Conservation (phyloP, 2,329 filamentous ascomycete species). For the Sclerotinia subarctica region DNA sequence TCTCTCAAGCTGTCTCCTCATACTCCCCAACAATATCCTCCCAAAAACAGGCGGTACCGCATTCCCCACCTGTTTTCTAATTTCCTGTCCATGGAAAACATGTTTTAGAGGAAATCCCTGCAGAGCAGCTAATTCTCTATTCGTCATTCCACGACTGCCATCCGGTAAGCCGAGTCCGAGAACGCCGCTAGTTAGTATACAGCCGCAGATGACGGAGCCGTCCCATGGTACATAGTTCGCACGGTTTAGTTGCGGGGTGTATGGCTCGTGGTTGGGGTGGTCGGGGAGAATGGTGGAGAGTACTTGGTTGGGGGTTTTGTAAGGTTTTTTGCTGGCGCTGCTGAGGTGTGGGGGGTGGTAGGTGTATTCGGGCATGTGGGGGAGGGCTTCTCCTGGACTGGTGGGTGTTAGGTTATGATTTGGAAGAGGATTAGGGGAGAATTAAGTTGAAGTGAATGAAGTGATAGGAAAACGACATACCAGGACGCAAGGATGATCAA, state of each 20-base stretch:
- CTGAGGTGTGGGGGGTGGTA: constrained; percentile 46
- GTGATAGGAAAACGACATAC: constrained; percentile 21
- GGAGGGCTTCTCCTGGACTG: constrained; percentile 67
- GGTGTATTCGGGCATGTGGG: constrained; percentile 59
- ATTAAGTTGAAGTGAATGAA: too few species aligned
- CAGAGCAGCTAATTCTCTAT: constrained; percentile 63
- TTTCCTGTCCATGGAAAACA: constrained; percentile 46
- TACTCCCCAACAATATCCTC: constrained; percentile 33
- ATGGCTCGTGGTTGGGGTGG: constrained; percentile 43
- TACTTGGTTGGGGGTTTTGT: constrained; percentile 43
- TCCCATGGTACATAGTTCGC: constrained; percentile 42
- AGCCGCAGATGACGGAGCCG: constrained; percentile 45
- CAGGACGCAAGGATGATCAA: constrained; percentile 54
- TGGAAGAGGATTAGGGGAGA: not conserved
- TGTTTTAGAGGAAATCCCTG: constrained; percentile 66
- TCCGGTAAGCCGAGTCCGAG: constrained; percentile 58
- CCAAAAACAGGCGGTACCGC: constrained; percentile 65
- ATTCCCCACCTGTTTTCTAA: constrained; percentile 71
- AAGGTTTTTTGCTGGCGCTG: constrained; percentile 44
- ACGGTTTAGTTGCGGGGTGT: not conserved
- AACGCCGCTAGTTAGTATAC: constrained; percentile 61
- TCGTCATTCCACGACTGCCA: constrained; percentile 60
- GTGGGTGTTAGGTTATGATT: not conserved
- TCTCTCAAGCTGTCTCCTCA: constrained; percentile 22
- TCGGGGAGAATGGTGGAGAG: constrained; percentile 29